Evolutionary conservation across 805 yeast genomes (phyloP).

Genomic region (Kodamaea sagamina): DNA sequence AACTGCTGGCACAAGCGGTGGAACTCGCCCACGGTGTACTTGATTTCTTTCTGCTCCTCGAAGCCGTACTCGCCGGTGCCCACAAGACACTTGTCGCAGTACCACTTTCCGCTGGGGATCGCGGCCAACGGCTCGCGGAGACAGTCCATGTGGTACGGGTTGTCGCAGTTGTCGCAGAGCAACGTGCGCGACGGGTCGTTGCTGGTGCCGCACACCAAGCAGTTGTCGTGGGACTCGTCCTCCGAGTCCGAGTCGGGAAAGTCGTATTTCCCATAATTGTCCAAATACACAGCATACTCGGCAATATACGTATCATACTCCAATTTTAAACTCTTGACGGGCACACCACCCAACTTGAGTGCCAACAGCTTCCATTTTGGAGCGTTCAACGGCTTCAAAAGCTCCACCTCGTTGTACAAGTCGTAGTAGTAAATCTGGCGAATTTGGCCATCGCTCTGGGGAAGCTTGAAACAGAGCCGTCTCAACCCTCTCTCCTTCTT

Average conservation of each 20-base stretch:
- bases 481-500: constrained; percentile 26
- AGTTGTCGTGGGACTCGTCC: constrained; percentile 36
- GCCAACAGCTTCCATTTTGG: constrained; percentile 10
- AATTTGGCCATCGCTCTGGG: neutral
- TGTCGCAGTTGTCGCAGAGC: constrained; percentile 75
- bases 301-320: constrained; percentile 29
- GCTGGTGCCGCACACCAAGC: constrained; percentile 50
- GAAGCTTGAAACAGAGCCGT: constrained; percentile 10
- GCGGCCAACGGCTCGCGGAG: constrained; percentile 54
- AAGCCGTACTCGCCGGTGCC: constrained; percentile 91
- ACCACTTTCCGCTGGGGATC: constrained; percentile 69
- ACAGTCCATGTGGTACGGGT: constrained; percentile 67
- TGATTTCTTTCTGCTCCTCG: constrained; percentile 58
- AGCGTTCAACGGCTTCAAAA: constrained; percentile 10
- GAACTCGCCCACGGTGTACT: constrained; percentile 63
- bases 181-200: constrained; percentile 50
- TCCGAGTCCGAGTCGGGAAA: constrained; percentile 33
- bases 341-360: constrained; percentile 4
- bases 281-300: constrained; percentile 36
- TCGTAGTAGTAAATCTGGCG: constrained; percentile 39
- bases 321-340: constrained; percentile 17
- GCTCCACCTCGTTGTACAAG: constrained; percentile 35
- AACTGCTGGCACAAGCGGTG: constrained; percentile 55
- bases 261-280: constrained; percentile 26
- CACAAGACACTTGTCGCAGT: constrained; percentile 78